Base-by-base conservation (phyloP, 2,329 filamentous ascomycete species). In the Colletotrichum tropicicola region DNA sequence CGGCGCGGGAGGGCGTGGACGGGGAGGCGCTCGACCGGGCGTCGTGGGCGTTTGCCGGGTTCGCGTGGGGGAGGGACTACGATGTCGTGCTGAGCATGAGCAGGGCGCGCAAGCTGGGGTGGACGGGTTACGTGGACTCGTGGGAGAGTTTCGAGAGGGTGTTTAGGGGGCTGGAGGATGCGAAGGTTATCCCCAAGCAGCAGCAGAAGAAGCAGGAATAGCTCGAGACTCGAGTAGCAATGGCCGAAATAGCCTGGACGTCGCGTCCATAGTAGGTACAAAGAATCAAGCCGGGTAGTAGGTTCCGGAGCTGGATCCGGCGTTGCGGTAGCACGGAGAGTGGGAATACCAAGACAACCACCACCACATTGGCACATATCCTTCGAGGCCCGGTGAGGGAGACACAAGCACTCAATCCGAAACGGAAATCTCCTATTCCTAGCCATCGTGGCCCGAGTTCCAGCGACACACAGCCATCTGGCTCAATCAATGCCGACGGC, bases 51-150 rank as follows among this genome's bases (percentile, higher is more conserved):
- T 82, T 82, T 65, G 60, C 78, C 45, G 75, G 75, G n/a, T 81
- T 80, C 68, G 73, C 80, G n/a, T 71, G 83, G 37, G 79, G 79
- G 5, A 70, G 79, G 37, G 75, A 77, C 43, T 83, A 76, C 59
- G 75, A 78, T 68, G 48, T 79, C 6, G 76, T 81, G 2, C 69
- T 78, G 43, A 79, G 73, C 54, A 80, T 81, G 75, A 79, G 74
- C 58, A 83, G 82, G 70, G 79, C 80, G n/a, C 74, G 80, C 52
- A 76, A 77, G 66, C 70, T 72, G 51, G 80, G 79, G 0, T 83
- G 79, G 76, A 77, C 71, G 3, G 79, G 79, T 21, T 81, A 54
- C 57, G 68, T 68, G 15, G n/a, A 32, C 52, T 59, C 51, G 25
- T n/a, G 51, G 51, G n/a, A 54, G 7, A 27, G 44, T 23, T 19